Percentiles rank a stretch among this genome's conserved stretches.
These are phyloP conservation scores for Phenoliferia sp. DNA, from an alignment of 1,284 basidiomycete genomes.

Conservation along the genomic window DNA sequence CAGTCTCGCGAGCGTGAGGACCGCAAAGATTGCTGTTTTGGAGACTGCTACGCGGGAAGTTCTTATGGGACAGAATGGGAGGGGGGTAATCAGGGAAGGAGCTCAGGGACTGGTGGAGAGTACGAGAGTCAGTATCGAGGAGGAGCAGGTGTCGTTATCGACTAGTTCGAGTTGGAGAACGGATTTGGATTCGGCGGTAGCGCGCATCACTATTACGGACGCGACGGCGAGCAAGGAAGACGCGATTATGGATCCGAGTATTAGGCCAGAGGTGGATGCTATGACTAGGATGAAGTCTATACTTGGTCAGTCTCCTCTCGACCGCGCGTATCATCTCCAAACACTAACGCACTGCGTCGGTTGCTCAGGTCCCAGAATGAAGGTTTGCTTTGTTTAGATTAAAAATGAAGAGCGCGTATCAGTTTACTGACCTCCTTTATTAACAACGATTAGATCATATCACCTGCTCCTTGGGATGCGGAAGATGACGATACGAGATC, in stretches of 20 bases:
- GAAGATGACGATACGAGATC: conserved; percentile 2
- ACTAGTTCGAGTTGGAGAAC: too few relatives aligned
- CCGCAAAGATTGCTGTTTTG: neutral
- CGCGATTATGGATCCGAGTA: conserved; percentile 8
- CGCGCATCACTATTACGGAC: neutral
- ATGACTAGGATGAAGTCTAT: conserved; percentile 26
- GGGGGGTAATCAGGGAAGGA: too few relatives aligned
- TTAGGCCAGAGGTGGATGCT: conserved; percentile 17
- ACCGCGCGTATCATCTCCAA: too few relatives aligned
- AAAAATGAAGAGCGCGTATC: too few relatives aligned
- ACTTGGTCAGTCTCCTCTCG: conserved; percentile 8
- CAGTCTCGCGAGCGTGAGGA: neutral
- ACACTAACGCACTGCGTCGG: neutral
- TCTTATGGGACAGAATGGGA: neutral
- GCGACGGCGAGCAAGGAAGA: neutral
- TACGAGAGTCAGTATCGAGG: too few relatives aligned
- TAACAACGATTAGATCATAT: too few relatives aligned
- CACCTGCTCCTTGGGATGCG: conserved; percentile 26
- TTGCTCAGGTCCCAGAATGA: conserved; percentile 21
- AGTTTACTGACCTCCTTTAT: too few relatives aligned
- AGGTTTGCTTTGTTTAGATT: too few relatives aligned
- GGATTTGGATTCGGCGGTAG: too few relatives aligned
- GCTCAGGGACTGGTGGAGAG: too few relatives aligned
- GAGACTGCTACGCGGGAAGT: neutral
- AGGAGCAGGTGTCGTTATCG: too few relatives aligned